Base-by-base conservation (phyloP, 1,139 yeast genomes). In the Pichiaceae sp. region DNA sequence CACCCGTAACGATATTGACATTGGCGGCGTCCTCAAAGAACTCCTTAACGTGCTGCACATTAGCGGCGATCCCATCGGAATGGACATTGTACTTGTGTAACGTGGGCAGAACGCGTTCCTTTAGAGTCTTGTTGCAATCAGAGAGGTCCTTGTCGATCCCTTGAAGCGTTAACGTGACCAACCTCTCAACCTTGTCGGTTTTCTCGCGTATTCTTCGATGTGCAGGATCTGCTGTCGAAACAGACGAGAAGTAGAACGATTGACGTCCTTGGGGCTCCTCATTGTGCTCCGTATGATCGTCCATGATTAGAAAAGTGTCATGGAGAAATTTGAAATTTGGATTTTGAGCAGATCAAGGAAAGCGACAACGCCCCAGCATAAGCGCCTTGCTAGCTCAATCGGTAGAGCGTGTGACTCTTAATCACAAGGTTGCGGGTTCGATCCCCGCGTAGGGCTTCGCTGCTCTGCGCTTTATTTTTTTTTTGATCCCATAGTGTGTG, bases 21-120 rank as follows among this genome's bases (percentile, higher is more conserved):
- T 79, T 76, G 3, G 91, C 89, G 25, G 86, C 76, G 40, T 78
- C 75, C 51, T 83, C 93, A 47, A 82, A 68, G 54, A 83, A 81
- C 34, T 69, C 70, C 54, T 82, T 83, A 86, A 93, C 81, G 52
- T 81, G 81, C 37, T 70, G 70, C 2, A 75, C 75, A 41, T 75
- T 72, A 17, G 63, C 57, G 81, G 85, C 77, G 4, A 81, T 73
- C 32, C 67, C 62, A 33, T 64, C 64, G 3, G 81, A 70, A 37
- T 72, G 70, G 8, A 54, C 51, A n/a, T 78, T 72, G 49, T 79
- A 81, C 34, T 65, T 64, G 44, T 72, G 70, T 24, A 83, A 65
- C 3, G 72, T 65, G 1, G 93, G 91, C 28, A 80, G 61, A 25
- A 83, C 65, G 34, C 67, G 63, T 42, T 78, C 80, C 34, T 73